phyloP scores from a whole-genome alignment of 345 rosid genomes.

The Luvunga scandens region DNA sequence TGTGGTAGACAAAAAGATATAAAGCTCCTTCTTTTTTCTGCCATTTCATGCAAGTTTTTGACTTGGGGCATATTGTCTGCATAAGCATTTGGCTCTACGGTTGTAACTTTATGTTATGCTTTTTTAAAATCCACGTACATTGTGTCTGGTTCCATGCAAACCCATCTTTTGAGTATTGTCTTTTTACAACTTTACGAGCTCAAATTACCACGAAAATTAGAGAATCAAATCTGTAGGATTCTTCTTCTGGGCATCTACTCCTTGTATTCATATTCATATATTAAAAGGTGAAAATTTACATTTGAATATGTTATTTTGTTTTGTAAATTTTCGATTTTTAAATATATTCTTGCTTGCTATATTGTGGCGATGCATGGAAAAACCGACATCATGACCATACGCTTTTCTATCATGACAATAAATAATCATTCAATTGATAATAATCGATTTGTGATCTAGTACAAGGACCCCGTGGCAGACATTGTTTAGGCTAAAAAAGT shows the following conservation, averaged over 20 bases:
- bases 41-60: neutral
- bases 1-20: neutral
- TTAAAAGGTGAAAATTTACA: too few species aligned
- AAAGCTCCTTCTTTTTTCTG: neutral
- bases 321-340: too few species aligned
- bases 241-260: neutral
- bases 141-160: constrained; percentile 54
- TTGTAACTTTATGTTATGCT: constrained; percentile 9
- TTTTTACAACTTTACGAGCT: constrained; percentile 32
- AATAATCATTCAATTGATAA: too few species aligned
- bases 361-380: neutral
- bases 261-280: too few species aligned
- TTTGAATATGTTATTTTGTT: too few species aligned
- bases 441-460: too few species aligned
- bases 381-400: neutral
- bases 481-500: too few species aligned
- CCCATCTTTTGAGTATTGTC: constrained; percentile 34
- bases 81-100: neutral
- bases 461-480: too few species aligned
- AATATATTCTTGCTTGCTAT: neutral
- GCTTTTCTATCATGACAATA: too few species aligned
- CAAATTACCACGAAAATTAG: constrained; percentile 26
- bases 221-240: constrained; percentile 5
- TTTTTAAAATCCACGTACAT: constrained; percentile 32
- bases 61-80: constrained; percentile 11